Evolutionary conservation across 495 filamentous ascomycete species (phyloP), one percentile per base, ranked within the genome.

Genomic region (Barbatosphaeria neglecta): DNA sequence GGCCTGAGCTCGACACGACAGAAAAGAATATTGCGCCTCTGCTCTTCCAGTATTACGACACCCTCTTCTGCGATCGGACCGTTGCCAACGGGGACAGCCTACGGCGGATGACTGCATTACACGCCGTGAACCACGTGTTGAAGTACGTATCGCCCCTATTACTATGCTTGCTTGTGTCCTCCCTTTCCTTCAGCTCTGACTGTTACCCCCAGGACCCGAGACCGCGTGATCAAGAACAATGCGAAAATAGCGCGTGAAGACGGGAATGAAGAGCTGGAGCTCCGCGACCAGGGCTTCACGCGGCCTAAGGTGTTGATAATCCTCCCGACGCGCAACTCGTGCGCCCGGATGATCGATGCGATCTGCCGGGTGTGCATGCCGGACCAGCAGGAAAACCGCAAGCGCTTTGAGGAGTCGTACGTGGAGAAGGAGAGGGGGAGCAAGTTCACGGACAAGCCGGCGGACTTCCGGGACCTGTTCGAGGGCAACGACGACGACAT

Each of bases 241-340:
- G 77, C 82, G 18, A 83, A 80, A 44, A 67, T 93, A 10, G 73
- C 74, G 46, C 73, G 76, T 35, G 59, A 74, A 20, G 57, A 63
- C n/a, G 69, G 65, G 16, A 75, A 77, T 39, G 58, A 62, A 18
- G 80, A 84, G 23, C 67, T 87, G 19, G 92, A 97, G 44, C 69
- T 88, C 22, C 79, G 89, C 38, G 93, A 97, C 60, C 92, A 97
- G 64, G 92, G 93, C 4, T 98, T 96, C 61, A 95, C 92, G 0
- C 75, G 92, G 2, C 92, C 93, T 6, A 96, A 95, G 56, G 81
- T 96, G 16, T 75, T 98, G 19, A 82, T 95, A 52, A 71, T 98
- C 33, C 65, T 95, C 7, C 90, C 92, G 2, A 97, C 92, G 1
- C 74, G 87, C 38, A 80, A 94, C 53, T 80, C 86, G 2, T 93